A percentile compares a stretch with the other conserved stretches of the same genome.
Conservation (phyloP, 2,329 filamentous ascomycete species). For the Colletotrichum siamense region DNA sequence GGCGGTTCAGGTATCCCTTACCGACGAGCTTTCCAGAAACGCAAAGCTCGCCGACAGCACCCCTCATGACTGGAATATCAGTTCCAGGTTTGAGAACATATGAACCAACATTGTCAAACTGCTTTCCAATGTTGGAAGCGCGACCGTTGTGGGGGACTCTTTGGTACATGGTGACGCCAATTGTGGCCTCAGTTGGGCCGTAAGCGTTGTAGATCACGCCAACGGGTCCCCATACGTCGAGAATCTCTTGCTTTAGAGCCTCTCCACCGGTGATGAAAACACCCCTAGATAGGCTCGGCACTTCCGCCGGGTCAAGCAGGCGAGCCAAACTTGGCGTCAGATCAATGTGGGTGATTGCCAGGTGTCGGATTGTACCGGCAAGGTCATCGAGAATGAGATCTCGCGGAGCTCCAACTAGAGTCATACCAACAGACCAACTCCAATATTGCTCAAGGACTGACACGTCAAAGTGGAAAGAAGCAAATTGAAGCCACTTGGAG, state of each 20-base stretch:
- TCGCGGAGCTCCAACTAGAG: slow-evolving; percentile 80
- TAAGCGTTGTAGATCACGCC: slow-evolving; percentile 91
- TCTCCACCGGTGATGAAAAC: slow-evolving; percentile 96
- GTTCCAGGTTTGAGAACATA: slow-evolving; percentile 77
- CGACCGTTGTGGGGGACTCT: slow-evolving; percentile 79
- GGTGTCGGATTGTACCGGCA: slow-evolving; percentile 70
- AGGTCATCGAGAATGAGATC: slow-evolving; percentile 89
- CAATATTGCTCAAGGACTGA: slow-evolving; percentile 94
- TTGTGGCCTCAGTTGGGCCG: slow-evolving; percentile 91
- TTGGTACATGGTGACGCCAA: slow-evolving; percentile 90
- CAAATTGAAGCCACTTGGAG: slow-evolving; percentile 91
- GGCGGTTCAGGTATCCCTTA: slow-evolving; percentile 84
- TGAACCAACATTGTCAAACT: slow-evolving; percentile 87
- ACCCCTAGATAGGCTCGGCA: slow-evolving; percentile 78
- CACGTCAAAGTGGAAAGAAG: slow-evolving; percentile 93
- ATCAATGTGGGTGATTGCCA: slow-evolving; percentile 88
- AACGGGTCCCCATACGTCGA: slow-evolving; percentile 82
- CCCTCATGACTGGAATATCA: slow-evolving; percentile 73
- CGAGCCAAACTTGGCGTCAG: slow-evolving; percentile 87
- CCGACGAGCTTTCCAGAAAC: slow-evolving; percentile 87
- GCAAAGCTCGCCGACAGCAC: slow-evolving; percentile 86
- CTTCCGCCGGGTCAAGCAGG: slow-evolving; percentile 78
- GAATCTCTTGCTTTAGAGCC: slow-evolving; percentile 84
- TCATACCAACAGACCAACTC: slow-evolving; percentile 92
- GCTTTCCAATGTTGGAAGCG: slow-evolving; percentile 84